Evolutionary conservation across 2,329 filamentous ascomycete genomes (phyloP).

Genomic region (Helotiales sp.): DNA sequence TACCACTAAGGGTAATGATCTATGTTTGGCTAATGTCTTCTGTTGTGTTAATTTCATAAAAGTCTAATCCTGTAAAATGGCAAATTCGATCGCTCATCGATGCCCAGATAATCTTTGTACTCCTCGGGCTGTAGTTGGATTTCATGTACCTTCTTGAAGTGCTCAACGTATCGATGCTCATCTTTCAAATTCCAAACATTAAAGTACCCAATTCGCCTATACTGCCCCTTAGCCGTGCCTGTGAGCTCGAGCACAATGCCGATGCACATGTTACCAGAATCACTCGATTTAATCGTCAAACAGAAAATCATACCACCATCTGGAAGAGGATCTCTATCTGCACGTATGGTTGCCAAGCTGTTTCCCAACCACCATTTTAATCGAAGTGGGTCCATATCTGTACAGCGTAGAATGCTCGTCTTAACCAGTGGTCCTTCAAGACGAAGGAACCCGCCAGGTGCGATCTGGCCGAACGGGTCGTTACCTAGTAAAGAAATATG

Average conservation of each 20-base stretch:
- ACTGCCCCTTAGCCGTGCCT: neutral
- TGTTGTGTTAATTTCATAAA: too few species aligned
- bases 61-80: neutral
- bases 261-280: neutral
- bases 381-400: neutral
- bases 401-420: neutral
- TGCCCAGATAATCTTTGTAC: neutral
- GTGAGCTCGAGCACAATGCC: neutral
- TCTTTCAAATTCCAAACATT: neutral
- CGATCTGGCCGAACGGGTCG: neutral
- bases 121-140: neutral
- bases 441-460: neutral
- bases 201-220: neutral
- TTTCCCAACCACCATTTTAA: neutral
- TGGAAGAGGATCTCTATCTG: neutral
- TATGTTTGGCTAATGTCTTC: too few species aligned
- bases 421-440: neutral
- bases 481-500: neutral
- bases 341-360: neutral
- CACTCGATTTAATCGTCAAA: neutral
- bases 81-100: neutral
- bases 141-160: neutral
- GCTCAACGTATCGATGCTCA: neutral
- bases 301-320: neutral
- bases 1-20: too few species aligned